phyloP scores from a whole-genome alignment of 805 yeast species.

The Candida boleticola region DNA sequence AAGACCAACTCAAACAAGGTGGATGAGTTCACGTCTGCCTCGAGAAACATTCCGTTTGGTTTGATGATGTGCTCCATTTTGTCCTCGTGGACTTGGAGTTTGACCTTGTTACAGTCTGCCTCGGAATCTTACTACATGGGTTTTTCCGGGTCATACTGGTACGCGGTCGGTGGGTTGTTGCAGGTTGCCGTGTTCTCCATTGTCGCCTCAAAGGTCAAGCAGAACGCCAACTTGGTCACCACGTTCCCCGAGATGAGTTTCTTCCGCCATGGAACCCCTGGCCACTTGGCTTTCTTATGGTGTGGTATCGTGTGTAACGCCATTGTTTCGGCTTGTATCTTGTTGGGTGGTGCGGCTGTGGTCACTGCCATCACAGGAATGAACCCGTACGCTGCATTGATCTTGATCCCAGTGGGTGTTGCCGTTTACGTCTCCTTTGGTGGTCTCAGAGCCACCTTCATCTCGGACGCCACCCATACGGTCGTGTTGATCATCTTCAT shows the following conservation, averaged over 20 bases:
- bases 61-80: constrained; percentile 17
- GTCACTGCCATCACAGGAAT: constrained; percentile 14
- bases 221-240: constrained; percentile 33
- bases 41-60: constrained; percentile 16
- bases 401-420: constrained; percentile 23
- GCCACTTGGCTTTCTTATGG: constrained; percentile 22
- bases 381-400: constrained; percentile 14
- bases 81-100: constrained; percentile 28
- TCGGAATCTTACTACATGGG: constrained; percentile 21
- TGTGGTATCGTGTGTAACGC: constrained; percentile 24
- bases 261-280: constrained; percentile 26
- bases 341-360: constrained; percentile 19
- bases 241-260: constrained; percentile 27
- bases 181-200: constrained; percentile 34
- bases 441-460: constrained; percentile 24
- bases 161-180: constrained; percentile 22
- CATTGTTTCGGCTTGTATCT: constrained; percentile 18
- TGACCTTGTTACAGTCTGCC: constrained; percentile 22
- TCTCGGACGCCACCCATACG: constrained; percentile 26
- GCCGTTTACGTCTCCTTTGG: constrained; percentile 23
- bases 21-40: constrained; percentile 17
- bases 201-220: constrained; percentile 30
- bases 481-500: constrained; percentile 19
- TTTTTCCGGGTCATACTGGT: constrained; percentile 21
- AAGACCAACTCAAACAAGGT: constrained; percentile 11